Evolutionary conservation across 345 rosid genomes (phyloP), one percentile per base, ranked within the genome.

Genomic region (Zanthoxylum bungeanum): DNA sequence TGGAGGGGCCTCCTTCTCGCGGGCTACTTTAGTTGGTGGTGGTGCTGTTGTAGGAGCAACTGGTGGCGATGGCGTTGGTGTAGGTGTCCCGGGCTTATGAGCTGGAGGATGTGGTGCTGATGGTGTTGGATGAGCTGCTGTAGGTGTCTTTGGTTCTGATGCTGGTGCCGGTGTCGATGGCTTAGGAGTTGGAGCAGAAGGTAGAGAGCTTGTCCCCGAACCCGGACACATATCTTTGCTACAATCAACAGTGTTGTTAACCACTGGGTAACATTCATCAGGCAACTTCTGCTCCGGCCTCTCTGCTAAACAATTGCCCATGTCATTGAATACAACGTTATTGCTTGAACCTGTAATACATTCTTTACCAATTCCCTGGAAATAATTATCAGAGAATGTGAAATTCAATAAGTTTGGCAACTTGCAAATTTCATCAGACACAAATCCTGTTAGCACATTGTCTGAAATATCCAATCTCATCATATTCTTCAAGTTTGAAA

Each of bases 181-280:
- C 25, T 27, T 12, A 9, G 60, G 34, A 24, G n/a, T 7, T 27
- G 11, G 12, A 9, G 57, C n/a, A n/a, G 30, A 4, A 22, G 60
- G 60, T 11, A n/a, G 4, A 12, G n/a, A 28, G 17, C 36, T 9
- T 7, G 79, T 81, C 51, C 78, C 84, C 25, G 73, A 61, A n/a
- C n/a, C n/a, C n/a, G n/a, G n/a, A 34, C 89, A 85, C 49, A 73
- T 73, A 27, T 82, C 87, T 74, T 85, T 86, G 79, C 87, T 90
- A 59, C 98, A 92, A 71, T 92, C 97, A 4, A 90, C 87, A 0
- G 89, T 89, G 9, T 66, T 72, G 22, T 79, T 86, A 42, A 85
- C 78, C 52, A 87, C 85, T 0, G 85, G 82, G 17, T 75, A 31
- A 59, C 97, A 92, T 60, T 40, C 66, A 47, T 70, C 79, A 0